These are phyloP conservation scores for Beauveria rudraprayagi DNA, from an alignment of 2,329 filamentous ascomycete genomes.

Conservation along the genomic window DNA sequence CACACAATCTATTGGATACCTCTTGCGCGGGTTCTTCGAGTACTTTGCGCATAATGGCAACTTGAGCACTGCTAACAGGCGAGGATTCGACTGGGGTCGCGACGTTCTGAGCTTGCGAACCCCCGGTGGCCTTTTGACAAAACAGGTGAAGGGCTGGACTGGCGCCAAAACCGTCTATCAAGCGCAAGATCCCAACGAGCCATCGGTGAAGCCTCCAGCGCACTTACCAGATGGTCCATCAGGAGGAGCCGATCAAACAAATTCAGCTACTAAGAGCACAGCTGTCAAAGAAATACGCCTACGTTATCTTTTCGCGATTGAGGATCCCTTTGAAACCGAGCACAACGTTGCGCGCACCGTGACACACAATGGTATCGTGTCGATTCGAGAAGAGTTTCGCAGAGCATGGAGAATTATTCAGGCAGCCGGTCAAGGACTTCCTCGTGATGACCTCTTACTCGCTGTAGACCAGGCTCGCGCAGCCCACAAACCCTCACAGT, in stretches of 20 bases:
- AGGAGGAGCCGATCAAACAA: slow-evolving; percentile 13
- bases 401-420: slow-evolving; percentile 68
- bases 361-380: slow-evolving; percentile 70
- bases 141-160: slow-evolving; percentile 77
- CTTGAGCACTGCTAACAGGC: slow-evolving; percentile 41
- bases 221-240: slow-evolving; percentile 15
- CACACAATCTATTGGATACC: slow-evolving; percentile 56
- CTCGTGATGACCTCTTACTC: slow-evolving; percentile 43
- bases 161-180: slow-evolving; percentile 66
- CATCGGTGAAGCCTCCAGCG: slow-evolving; percentile 8
- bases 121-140: slow-evolving; percentile 59
- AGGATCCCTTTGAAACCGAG: slow-evolving; percentile 82
- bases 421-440: slow-evolving; percentile 34
- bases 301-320: slow-evolving; percentile 80
- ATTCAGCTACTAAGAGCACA: slow-evolving; percentile 21
- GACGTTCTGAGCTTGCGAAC: slow-evolving; percentile 74
- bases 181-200: slow-evolving; percentile 27
- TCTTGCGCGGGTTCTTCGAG: slow-evolving; percentile 79
- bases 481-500: not conserved
- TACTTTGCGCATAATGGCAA: slow-evolving; percentile 63
- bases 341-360: slow-evolving; percentile 88
- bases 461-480: slow-evolving; percentile 32
- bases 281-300: slow-evolving; percentile 63
- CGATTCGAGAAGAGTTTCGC: slow-evolving; percentile 77
- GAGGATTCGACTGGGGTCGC: slow-evolving; percentile 70